Percentiles rank a stretch among this genome's conserved stretches.
These are phyloP conservation scores for Martensiomyces pterosporus DNA, from an alignment of 192 early-diverging fungal species.

Conservation along the genomic window DNA sequence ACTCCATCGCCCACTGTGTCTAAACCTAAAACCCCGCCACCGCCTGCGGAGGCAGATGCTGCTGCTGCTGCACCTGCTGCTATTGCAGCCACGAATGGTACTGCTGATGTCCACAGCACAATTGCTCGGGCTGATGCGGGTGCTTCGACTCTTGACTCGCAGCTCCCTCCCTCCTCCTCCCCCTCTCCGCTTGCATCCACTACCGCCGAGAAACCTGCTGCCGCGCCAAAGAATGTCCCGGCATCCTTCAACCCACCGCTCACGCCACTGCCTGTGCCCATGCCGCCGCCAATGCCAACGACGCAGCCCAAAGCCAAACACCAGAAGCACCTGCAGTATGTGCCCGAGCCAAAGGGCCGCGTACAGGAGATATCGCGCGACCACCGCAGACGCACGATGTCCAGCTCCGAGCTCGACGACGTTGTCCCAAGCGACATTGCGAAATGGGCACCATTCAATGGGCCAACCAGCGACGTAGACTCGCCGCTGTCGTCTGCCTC, in stretches of 20 bases:
- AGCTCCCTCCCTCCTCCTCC: no score
- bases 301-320: constrained; percentile 10
- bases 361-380: constrained; percentile 35
- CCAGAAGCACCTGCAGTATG: no score
- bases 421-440: constrained; percentile 36
- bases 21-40: not conserved
- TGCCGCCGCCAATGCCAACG: constrained; percentile 5
- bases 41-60: not conserved
- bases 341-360: constrained; percentile 24
- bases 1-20: not conserved
- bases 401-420: constrained; percentile 46
- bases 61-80: not conserved
- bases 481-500: no score
- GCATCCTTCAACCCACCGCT: no score
- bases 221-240: no score
- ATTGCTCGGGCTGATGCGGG: no score
- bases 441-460: constrained; percentile 14
- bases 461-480: not conserved
- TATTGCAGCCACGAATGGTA: no score
- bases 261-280: not conserved
- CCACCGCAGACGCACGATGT: constrained; percentile 41
- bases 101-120: no score
- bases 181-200: no score
- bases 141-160: no score
- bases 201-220: no score